Evolutionary conservation across 495 filamentous ascomycete species (phyloP), one percentile per base, ranked within the genome.

Genomic region (Lasiosphaeria ovina): DNA sequence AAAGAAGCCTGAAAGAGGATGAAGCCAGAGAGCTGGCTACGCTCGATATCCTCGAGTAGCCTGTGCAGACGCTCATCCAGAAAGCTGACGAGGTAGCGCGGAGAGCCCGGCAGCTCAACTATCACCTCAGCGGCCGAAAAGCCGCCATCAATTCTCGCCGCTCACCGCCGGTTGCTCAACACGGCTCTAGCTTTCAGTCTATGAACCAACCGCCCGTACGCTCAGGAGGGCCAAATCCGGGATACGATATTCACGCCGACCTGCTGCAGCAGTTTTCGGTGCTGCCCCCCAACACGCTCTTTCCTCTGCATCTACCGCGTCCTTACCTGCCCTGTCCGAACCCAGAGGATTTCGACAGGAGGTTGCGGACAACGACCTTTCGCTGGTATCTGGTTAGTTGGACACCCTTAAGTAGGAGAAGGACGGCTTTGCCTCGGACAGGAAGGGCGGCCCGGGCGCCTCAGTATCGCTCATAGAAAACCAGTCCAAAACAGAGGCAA

Each of bases 371-470:
- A 86, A 91, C 67, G 91, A 96, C 63, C 81, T 98, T 34, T 97
- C 93, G 11, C 80, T 98, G 57, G 93, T 97, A 80, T 94, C 93
- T 7, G 90, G 83, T 62, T 98, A 93, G 94, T 91, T 97, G 36
- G 93, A 97, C 74, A 93, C 94, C 66, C 82, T 97, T 60, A 91
- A 90, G 70, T 86, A 79, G 64, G 94, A 98, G 73, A 90, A 90
- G 64, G 91, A 95, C 55, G 86, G 83, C 66, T 67, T 90, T 44
- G 66, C 72, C 9, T 57, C 66, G 32, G 91, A 96, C 62, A 92
- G 89, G 78, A 93, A 88, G 68, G 85, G 85, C 31, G 86, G 87
- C 0, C 83, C 89, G 2, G 90, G 89, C 67, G 81, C 91, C 11
- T 88, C 89, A n/a, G 86, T 83, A 4, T 89, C 91, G 4, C 79